Evolutionary conservation across 345 rosid species (phyloP).

Genomic region (Citrus sinensis): DNA sequence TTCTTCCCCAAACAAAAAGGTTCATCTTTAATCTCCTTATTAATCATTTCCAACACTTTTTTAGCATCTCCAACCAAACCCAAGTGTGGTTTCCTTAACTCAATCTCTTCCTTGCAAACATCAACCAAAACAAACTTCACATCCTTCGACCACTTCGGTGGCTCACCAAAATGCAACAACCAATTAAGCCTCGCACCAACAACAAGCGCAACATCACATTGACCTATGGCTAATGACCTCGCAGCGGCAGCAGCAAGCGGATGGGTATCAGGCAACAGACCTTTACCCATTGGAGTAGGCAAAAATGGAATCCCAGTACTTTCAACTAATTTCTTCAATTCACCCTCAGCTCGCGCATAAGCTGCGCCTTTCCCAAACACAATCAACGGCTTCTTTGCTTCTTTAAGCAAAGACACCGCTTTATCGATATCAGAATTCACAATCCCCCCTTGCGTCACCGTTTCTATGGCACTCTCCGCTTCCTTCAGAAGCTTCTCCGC

Average conservation of each 20-base stretch:
- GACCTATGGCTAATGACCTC: constrained; percentile 90
- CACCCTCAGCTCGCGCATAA: constrained; percentile 70
- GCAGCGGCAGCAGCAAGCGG: constrained; percentile 87
- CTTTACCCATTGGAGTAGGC: constrained; percentile 99
- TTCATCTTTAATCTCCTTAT: constrained; percentile 79
- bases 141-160: constrained; percentile 87
- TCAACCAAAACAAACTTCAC: constrained; percentile 84
- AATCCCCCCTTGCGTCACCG: constrained; percentile 16
- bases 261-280: constrained; percentile 87
- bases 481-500: constrained; percentile 48
- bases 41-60: constrained; percentile 59
- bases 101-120: constrained; percentile 72
- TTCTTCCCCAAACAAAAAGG: constrained; percentile 81
- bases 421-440: constrained; percentile 49
- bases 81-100: constrained; percentile 68
- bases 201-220: constrained; percentile 89
- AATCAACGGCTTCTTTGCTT: constrained; percentile 83
- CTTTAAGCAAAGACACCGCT: constrained; percentile 58
- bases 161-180: constrained; percentile 92
- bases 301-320: constrained; percentile 79
- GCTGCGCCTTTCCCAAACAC: constrained; percentile 98
- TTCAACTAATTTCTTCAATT: constrained; percentile 68
- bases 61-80: constrained; percentile 87
- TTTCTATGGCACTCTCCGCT: constrained; percentile 18
- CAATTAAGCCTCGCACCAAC: constrained; percentile 96